These are phyloP conservation scores for Cafeteria roenbergensis DNA, from an alignment of 108 stramenopile species.

Conservation along the genomic window DNA sequence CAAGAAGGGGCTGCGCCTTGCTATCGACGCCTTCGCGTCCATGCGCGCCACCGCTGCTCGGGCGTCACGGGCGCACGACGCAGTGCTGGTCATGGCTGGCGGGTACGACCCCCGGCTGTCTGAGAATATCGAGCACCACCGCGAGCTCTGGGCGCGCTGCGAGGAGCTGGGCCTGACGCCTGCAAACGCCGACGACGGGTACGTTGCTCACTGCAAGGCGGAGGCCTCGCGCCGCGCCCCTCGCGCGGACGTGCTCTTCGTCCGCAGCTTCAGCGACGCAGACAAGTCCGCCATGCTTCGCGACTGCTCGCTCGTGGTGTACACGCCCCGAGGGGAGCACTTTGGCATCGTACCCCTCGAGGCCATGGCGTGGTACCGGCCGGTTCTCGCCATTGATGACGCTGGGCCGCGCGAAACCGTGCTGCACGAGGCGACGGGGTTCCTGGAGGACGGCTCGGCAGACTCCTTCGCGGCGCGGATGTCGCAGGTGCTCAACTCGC, in stretches of 20 bases:
- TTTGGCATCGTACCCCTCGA: constrained; percentile 99
- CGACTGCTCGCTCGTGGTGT: constrained; percentile 60
- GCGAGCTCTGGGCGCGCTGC: constrained; percentile 53
- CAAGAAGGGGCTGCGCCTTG: constrained; percentile 80
- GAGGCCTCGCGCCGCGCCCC: too few relatives aligned
- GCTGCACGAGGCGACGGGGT: constrained; percentile 66
- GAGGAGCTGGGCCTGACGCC: constrained; percentile 23
- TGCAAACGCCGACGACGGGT: constrained; percentile 16
- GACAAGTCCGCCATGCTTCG: constrained; percentile 53
- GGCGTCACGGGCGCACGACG: background rate
- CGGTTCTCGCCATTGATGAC: constrained; percentile 61
- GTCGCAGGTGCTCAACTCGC: too few relatives aligned
- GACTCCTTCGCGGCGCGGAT: too few relatives aligned
- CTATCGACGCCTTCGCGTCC: constrained; percentile 29
- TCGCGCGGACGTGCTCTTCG: constrained; percentile 57
- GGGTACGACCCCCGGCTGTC: constrained; percentile 78
- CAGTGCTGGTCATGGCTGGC: constrained; percentile 76
- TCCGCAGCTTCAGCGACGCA: constrained; percentile 58
- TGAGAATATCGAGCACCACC: constrained; percentile 82
- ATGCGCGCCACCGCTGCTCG: background rate
- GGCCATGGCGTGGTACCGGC: constrained; percentile 76
- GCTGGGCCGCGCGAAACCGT: constrained; percentile 89
- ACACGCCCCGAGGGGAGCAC: constrained; percentile 88
- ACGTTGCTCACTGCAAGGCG: constrained; percentile 8
- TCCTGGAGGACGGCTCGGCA: too few relatives aligned